phyloP scores from a whole-genome alignment of 441 rosid genomes.

The Cnidoscolus chayamansa region DNA sequence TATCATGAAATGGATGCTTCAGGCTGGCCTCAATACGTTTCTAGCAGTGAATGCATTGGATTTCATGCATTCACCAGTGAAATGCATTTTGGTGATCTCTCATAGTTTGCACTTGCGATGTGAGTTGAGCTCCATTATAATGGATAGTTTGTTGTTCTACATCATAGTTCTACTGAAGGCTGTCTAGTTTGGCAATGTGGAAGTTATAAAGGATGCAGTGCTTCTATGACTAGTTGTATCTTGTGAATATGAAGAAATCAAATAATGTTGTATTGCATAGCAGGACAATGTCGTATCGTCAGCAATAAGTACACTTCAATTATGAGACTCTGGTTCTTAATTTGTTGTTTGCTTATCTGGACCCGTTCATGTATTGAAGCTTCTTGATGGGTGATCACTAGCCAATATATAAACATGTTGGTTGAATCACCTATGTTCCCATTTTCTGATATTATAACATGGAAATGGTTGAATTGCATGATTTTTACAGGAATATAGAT shows the following conservation, averaged over 20 bases:
- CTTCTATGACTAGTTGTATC: background rate
- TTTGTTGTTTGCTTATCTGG: background rate
- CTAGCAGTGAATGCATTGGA: background rate
- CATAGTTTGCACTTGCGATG: background rate
- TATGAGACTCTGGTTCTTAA: background rate
- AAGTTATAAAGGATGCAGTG: background rate
- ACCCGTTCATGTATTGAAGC: background rate
- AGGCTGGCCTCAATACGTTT: background rate
- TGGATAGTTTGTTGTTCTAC: background rate
- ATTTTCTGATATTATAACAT: no score
- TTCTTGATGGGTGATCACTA: conserved; percentile 3
- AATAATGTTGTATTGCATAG: background rate
- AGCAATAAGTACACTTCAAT: background rate
- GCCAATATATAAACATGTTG: background rate
- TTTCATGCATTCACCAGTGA: background rate
- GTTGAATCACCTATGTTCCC: background rate
- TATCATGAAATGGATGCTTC: background rate
- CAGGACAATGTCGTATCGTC: background rate
- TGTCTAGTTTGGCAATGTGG: background rate
- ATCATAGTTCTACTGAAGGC: background rate
- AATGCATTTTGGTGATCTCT: background rate
- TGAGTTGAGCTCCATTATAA: background rate
- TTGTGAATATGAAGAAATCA: background rate
- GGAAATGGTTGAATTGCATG: background rate
- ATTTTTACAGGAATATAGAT: background rate